Conservation (phyloP, 192 early-diverging fungal genomes). For the Backusella parvicylindrica region DNA sequence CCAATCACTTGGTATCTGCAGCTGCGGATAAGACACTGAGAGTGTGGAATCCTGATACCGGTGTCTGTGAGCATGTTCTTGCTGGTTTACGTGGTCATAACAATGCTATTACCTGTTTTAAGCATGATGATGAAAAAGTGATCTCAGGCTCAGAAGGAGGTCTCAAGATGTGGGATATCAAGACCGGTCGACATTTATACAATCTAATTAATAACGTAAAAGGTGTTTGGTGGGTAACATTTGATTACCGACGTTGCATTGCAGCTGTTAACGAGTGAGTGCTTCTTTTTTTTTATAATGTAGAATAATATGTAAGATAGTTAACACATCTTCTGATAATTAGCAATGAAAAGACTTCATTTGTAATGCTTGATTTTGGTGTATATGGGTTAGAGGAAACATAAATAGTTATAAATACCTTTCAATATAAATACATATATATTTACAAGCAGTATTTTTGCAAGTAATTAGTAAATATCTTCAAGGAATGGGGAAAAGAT, state of each 20-base stretch:
- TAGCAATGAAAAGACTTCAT: conserved; percentile 58
- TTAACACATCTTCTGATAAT: neutral
- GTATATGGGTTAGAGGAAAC: conserved; percentile 41
- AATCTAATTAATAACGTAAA: conserved; percentile 77
- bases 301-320: neutral
- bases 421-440: neutral
- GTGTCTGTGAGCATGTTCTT: conserved; percentile 59
- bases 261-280: conserved; percentile 63
- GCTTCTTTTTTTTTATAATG: neutral
- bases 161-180: conserved; percentile 94
- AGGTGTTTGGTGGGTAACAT: conserved; percentile 92
- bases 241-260: conserved; percentile 84
- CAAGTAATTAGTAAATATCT: too few relatives aligned
- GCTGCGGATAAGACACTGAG: conserved; percentile 92
- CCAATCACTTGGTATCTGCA: conserved; percentile 85
- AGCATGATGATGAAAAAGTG: conserved; percentile 92
- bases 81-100: conserved; percentile 54
- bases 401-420: neutral
- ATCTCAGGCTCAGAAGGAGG: conserved; percentile 92
- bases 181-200: conserved; percentile 75
- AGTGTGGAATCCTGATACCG: conserved; percentile 80
- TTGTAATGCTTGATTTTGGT: conserved; percentile 84
- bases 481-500: too few relatives aligned
- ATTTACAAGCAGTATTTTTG: neutral
- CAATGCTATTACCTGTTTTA: conserved; percentile 96